Percentiles rank a stretch among this genome's conserved stretches.
Conservation (phyloP, 148 eudicot genomes). For the Heliamphora exappendiculata region DNA sequence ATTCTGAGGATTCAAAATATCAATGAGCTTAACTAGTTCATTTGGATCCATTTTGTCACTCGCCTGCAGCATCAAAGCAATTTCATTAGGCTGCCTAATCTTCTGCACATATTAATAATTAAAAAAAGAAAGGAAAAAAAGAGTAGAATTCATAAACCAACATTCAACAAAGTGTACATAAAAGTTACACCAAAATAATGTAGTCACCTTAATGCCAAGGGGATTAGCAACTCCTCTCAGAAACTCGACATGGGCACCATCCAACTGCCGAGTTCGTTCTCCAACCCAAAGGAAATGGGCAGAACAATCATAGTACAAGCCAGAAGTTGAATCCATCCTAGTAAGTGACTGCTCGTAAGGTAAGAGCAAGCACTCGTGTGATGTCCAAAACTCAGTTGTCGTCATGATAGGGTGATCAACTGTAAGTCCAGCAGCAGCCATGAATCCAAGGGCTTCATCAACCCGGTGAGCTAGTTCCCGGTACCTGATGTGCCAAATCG, state of each 20-base stretch:
- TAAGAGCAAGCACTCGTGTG: conserved; percentile 83
- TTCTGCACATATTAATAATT: background rate
- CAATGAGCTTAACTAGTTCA: conserved; percentile 76
- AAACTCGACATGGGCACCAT: conserved; percentile 93
- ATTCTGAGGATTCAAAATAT: conserved; percentile 80
- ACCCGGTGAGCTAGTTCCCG: conserved; percentile 84
- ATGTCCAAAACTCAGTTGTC: conserved; percentile 90
- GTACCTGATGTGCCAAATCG: conserved; percentile 42
- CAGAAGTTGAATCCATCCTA: conserved; percentile 82
- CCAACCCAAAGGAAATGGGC: conserved; percentile 94
- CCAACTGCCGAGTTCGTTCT: conserved; percentile 88
- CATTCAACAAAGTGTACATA: background rate
- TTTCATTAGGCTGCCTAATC: background rate
- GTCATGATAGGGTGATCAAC: conserved; percentile 78
- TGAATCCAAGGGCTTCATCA: conserved; percentile 92
- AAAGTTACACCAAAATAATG: background rate
- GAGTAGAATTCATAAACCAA: background rate
- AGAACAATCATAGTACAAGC: conserved; percentile 81
- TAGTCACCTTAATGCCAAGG: conserved; percentile 80
- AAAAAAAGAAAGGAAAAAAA: background rate
- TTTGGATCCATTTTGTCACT: conserved; percentile 91
- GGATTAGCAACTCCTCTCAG: conserved; percentile 90
- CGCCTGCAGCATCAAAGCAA: conserved; percentile 37
- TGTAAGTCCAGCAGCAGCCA: conserved; percentile 94
- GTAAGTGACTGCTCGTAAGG: conserved; percentile 93